A percentile compares a stretch with the other conserved stretches of the same genome.
Conservation (phyloP, 2,329 filamentous ascomycete genomes). For the Aquanectria penicillioides region DNA sequence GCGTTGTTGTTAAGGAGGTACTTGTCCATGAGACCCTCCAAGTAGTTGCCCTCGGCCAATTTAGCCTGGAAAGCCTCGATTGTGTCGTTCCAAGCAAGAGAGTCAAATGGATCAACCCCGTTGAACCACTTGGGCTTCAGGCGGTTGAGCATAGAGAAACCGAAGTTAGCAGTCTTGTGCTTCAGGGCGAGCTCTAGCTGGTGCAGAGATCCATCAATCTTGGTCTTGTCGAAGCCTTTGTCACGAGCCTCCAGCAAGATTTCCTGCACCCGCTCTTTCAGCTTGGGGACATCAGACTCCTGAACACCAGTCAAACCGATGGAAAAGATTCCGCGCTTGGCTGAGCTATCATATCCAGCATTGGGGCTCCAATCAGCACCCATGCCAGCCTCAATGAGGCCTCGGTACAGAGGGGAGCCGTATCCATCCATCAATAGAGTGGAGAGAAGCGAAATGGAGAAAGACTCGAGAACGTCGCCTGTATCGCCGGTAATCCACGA, state of each 20-base stretch:
- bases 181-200: constrained; percentile 93
- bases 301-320: constrained; percentile 91
- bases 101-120: constrained; percentile 90
- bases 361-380: constrained; percentile 96
- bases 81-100: constrained; percentile 90
- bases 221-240: constrained; percentile 86
- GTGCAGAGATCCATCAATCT: constrained; percentile 93
- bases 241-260: constrained; percentile 76
- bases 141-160: constrained; percentile 88
- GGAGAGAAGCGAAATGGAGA: constrained; percentile 83
- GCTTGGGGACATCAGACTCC: constrained; percentile 78
- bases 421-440: constrained; percentile 93
- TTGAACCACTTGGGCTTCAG: constrained; percentile 96
- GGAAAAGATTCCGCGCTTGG: constrained; percentile 83
- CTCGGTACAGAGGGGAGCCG: constrained; percentile 90
- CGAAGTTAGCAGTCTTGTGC: constrained; percentile 96
- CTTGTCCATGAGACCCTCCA: constrained; percentile 87
- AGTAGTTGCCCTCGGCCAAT: constrained; percentile 79
- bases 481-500: constrained; percentile 93
- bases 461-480: constrained; percentile 85
- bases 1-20: constrained; percentile 90
- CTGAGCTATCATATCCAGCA: constrained; percentile 86
- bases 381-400: constrained; percentile 87
- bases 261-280: constrained; percentile 78
- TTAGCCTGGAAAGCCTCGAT: constrained; percentile 83